These are phyloP conservation scores for Clathrus columnatus DNA, from an alignment of 768 basidiomycete genomes.

Conservation along the genomic window DNA sequence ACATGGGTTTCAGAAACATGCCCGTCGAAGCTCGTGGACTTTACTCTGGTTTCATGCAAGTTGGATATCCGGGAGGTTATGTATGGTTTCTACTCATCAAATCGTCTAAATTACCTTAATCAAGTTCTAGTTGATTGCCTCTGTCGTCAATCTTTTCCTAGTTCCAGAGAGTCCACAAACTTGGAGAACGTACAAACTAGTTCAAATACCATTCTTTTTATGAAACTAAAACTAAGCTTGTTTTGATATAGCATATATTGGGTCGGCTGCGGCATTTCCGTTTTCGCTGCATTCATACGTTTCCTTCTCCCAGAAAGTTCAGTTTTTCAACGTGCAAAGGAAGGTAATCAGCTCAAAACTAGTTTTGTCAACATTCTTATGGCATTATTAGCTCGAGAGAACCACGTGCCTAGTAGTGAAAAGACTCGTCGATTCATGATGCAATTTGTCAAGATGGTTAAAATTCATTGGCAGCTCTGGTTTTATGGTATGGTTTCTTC, in stretches of 20 bases:
- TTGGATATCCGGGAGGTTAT: slow-evolving; percentile 1
- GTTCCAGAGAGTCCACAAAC: slow-evolving; percentile 21
- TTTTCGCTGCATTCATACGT: slow-evolving; percentile 29
- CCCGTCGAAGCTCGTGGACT: slow-evolving; percentile 33
- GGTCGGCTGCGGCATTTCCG: slow-evolving; percentile 26
- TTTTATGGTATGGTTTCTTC: background rate
- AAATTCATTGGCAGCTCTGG: slow-evolving; percentile 1
- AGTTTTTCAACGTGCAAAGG: background rate
- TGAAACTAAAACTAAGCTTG: background rate
- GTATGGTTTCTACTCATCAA: background rate
- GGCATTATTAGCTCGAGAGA: background rate
- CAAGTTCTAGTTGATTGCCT: slow-evolving; percentile 29
- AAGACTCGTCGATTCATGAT: background rate
- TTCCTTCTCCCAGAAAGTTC: slow-evolving; percentile 28
- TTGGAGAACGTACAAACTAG: background rate
- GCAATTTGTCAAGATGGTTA: background rate
- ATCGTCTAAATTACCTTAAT: background rate
- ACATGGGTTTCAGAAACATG: slow-evolving; percentile 30
- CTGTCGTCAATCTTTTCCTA: slow-evolving; percentile 17
- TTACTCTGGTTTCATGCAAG: slow-evolving; percentile 32
- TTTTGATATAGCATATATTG: slow-evolving; percentile 27
- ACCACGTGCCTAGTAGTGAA: background rate
- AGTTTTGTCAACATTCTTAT: background rate
- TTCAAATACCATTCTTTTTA: background rate
- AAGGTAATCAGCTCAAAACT: background rate